A percentile compares a stretch with the other conserved stretches of the same genome.
Evolutionary conservation across 2,329 filamentous ascomycete species (phyloP).

Genomic region (Diaporthe sp.): DNA sequence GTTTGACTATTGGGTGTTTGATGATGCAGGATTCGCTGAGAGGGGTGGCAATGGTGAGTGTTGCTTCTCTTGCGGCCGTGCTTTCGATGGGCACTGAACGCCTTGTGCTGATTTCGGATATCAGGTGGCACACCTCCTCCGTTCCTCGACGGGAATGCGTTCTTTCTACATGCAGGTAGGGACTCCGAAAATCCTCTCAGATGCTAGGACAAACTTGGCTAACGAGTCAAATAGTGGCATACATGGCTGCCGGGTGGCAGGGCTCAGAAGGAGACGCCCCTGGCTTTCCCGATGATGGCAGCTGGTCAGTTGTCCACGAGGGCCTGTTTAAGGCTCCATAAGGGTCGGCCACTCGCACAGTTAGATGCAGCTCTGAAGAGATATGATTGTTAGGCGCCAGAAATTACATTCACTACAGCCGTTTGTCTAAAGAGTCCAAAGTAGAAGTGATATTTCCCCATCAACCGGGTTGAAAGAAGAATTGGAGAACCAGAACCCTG

Average conservation of each 20-base stretch:
- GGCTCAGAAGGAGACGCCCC: background rate
- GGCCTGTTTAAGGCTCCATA: background rate
- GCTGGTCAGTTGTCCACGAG: background rate
- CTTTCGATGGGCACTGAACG: too few species aligned
- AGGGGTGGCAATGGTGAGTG: background rate
- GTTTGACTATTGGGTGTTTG: slow-evolving; percentile 54
- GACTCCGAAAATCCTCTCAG: fast-evolving
- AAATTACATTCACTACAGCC: too few species aligned
- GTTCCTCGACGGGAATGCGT: slow-evolving; percentile 1
- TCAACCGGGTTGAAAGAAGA: background rate
- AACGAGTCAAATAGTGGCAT: background rate
- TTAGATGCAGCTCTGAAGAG: too few species aligned
- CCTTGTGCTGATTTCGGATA: background rate
- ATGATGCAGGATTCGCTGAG: slow-evolving; percentile 46
- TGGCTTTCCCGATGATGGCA: background rate
- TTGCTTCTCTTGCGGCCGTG: too few species aligned
- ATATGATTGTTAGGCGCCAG: background rate
- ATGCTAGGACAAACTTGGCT: background rate
- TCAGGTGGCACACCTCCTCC: slow-evolving; percentile 2
- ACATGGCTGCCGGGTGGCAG: slow-evolving; percentile 9
- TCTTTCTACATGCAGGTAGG: slow-evolving; percentile 5
- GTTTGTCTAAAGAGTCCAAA: background rate
- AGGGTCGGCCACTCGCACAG: background rate
- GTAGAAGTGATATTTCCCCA: background rate
- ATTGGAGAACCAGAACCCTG: background rate